phyloP scores from a whole-genome alignment of 2,329 filamentous ascomycete species.

The Fusarium caatingaense region DNA sequence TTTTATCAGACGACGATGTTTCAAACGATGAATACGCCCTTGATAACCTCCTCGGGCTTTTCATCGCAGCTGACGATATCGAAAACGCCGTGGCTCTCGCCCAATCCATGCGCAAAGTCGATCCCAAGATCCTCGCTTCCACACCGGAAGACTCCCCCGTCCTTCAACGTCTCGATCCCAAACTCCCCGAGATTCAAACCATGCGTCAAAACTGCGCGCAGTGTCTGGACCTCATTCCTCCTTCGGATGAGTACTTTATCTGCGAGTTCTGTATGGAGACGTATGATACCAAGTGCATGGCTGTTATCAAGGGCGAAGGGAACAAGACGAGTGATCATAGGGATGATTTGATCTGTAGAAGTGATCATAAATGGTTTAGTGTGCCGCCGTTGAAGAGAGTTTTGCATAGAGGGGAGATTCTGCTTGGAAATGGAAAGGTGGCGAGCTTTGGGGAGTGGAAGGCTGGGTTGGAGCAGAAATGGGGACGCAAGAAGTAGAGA shows the following conservation, averaged over 20 bases:
- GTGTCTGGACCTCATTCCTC: conserved; percentile 51
- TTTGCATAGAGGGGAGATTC: conserved; percentile 54
- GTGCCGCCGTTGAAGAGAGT: conserved; percentile 52
- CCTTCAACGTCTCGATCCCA: conserved; percentile 48
- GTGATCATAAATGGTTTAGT: conserved; percentile 54
- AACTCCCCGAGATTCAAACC: conserved; percentile 52
- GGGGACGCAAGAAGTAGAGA: conserved; percentile 32
- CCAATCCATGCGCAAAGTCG: conserved; percentile 55
- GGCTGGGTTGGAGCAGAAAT: conserved; percentile 47
- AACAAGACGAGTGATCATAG: conserved; percentile 49
- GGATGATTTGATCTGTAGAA: conserved; percentile 49
- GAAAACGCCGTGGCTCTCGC: conserved; percentile 52
- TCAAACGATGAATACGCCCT: conserved; percentile 57
- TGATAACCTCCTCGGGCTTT: conserved; percentile 55
- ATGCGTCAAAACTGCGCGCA: conserved; percentile 53
- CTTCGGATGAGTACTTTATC: conserved; percentile 50
- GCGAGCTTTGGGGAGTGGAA: conserved; percentile 53
- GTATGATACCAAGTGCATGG: conserved; percentile 53
- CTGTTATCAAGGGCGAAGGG: conserved; percentile 47
- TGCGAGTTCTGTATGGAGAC: conserved; percentile 55
- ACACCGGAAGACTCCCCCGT: conserved; percentile 48
- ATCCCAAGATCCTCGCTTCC: conserved; percentile 44
- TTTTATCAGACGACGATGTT: conserved; percentile 55
- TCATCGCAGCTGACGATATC: conserved; percentile 54
- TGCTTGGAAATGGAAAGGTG: conserved; percentile 49